Base-by-base conservation (phyloP, 1,139 yeast species). In the Pichia sp. region DNA sequence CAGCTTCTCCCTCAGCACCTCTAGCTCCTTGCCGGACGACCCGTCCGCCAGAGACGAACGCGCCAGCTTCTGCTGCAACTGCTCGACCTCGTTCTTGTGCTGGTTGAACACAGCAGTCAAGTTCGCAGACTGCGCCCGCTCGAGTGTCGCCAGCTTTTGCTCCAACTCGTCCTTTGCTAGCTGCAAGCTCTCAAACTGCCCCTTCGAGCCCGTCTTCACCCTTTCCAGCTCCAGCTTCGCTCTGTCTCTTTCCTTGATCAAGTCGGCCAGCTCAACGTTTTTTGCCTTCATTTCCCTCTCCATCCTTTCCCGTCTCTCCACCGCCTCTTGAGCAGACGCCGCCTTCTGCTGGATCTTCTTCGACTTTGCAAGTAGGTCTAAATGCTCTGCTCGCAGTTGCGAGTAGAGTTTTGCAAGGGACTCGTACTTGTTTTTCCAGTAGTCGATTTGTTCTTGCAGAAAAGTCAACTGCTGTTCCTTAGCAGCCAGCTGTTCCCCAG, bases 281-380 rank as follows among this genome's bases (percentile, higher is more conserved):
- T 90, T 90, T 15, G 93, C 80, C 68, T 88, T 89, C 69, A 90
- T 74, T 59, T 90, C 97, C 59, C 87, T 83, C 70, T 90, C 97
- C 45, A 88, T 74, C 66, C 82, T 83, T 66, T 90, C 97, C 62
- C 92, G 84, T 70, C 85, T 87, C 62, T 87, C 87, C 59, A 90
- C 83, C 0, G 96, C 88, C 70, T 90, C 97, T 68, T 90, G 96
- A 8, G 97, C 97, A 58, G 95, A 87, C 32, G 92, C 87, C 8
- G 95, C 95, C 70, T 88, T 89, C 63, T 90, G 90, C 70, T 90
- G 96, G 54, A 87, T 79, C 62, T 87, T 86, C 68, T 92, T 92
- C 67, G 87, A 87, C 67, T 87, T 87, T 50, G 88, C 79, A 64
- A 92, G 77, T 59, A 90, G 73, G 59, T 85, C 88, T 67, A 92